Percentiles rank a stretch among this genome's conserved stretches.
Evolutionary conservation across 345 rosid species (phyloP).

Genomic region (Excoecaria agallocha): DNA sequence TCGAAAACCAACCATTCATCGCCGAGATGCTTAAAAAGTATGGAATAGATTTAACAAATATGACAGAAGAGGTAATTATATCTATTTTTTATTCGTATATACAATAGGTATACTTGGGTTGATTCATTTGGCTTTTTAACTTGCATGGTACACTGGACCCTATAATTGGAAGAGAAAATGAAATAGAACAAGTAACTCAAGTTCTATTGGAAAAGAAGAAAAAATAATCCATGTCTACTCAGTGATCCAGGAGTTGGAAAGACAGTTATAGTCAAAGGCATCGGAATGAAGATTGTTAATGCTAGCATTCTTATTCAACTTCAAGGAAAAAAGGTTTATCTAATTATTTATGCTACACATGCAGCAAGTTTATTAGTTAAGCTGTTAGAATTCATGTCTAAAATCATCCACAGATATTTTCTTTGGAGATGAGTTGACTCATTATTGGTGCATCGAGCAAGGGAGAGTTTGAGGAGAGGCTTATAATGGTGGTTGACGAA

Average conservation of each 20-base stretch:
- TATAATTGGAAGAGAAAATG: slow-evolving; percentile 16
- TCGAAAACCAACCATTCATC: slow-evolving; percentile 2
- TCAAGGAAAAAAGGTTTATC: slow-evolving; percentile 24
- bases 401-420: slow-evolving; percentile 11
- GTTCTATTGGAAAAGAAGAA: slow-evolving; percentile 26
- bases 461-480: slow-evolving; percentile 32
- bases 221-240: slow-evolving; percentile 31
- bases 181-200: slow-evolving; percentile 19
- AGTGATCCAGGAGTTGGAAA: slow-evolving; percentile 40
- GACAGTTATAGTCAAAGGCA: slow-evolving; percentile 30
- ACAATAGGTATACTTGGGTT: too few relatives aligned
- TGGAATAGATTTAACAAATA: slow-evolving; percentile 18
- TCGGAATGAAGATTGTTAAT: slow-evolving; percentile 17
- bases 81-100: background rate
- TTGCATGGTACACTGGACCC: slow-evolving; percentile 25
- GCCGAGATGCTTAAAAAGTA: slow-evolving; percentile 8
- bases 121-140: background rate
- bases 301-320: slow-evolving; percentile 10
- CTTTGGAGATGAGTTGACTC: slow-evolving; percentile 30
- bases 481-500: slow-evolving; percentile 24
- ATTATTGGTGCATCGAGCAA: slow-evolving; percentile 21
- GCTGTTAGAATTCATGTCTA: background rate
- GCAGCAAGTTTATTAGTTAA: background rate
- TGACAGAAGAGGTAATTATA: background rate
- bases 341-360: too few relatives aligned